These are phyloP conservation scores for Cutaneotrichosporon cutaneum DNA, from an alignment of 1,284 basidiomycete genomes.

Conservation along the genomic window DNA sequence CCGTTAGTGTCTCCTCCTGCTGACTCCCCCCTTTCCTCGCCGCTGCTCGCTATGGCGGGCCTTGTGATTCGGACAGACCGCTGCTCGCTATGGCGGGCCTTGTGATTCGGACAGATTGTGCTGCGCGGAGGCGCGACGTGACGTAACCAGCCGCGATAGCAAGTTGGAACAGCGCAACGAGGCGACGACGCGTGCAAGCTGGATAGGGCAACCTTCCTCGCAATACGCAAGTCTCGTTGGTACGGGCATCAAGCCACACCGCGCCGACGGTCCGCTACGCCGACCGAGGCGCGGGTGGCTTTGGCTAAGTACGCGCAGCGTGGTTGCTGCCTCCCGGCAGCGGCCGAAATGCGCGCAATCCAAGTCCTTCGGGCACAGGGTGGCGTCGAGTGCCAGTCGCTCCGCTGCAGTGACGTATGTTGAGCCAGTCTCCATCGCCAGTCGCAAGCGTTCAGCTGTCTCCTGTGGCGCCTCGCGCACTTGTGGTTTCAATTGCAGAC, in stretches of 20 bases:
- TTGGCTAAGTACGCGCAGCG: neutral
- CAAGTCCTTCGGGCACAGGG: slow-evolving; percentile 6
- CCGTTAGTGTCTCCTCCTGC: slow-evolving; percentile 73
- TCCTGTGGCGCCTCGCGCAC: neutral
- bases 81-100: slow-evolving; percentile 14
- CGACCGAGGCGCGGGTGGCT: neutral
- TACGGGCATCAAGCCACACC: neutral
- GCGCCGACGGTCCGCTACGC: neutral
- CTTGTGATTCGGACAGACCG: slow-evolving; percentile 15
- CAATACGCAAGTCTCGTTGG: slow-evolving; percentile 2
- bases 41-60: slow-evolving; percentile 18
- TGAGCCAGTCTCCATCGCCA: slow-evolving; percentile 4
- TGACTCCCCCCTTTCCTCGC: slow-evolving; percentile 18
- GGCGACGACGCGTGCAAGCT: neutral
- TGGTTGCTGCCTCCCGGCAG: neutral
- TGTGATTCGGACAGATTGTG: slow-evolving; percentile 3
- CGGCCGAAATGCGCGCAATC: neutral
- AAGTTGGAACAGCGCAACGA: slow-evolving; percentile 5
- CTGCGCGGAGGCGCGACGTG: neutral
- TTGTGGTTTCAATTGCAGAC: slow-evolving; percentile 1
- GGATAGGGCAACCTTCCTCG: neutral
- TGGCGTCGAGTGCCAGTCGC: slow-evolving; percentile 1
- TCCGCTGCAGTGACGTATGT: slow-evolving; percentile 7
- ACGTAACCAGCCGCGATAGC: slow-evolving; percentile 3
- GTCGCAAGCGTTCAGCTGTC: neutral